Base-by-base conservation (phyloP, 768 basidiomycete species). In the Royoungia palumana region DNA sequence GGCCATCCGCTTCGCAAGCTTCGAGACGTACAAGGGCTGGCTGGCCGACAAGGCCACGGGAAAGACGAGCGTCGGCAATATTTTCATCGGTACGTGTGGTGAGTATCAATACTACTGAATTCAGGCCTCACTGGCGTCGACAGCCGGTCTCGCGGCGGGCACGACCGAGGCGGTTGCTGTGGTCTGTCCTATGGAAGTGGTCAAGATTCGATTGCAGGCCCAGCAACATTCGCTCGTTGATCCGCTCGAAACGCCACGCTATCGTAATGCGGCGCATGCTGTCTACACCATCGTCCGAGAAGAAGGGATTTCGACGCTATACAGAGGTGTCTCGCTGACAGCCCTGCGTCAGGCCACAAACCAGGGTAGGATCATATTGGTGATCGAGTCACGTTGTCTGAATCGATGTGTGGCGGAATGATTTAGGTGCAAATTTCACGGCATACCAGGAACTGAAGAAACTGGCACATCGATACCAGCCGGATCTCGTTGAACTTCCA, bases 141-240 rank as follows among this genome's bases (percentile, higher is more conserved):
- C 60, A 94, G 94, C 95, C 60, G 96, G 96, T 54, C 75, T 99
- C 24, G 92, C 86, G 38, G 95, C 96, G 5, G 96, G 96, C 21
- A 86, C 86, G n/a, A 89, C 93, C 1, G 96, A 98, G 70, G 96
- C 94, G 2, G 81, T 99, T 16, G 76, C 83, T 14, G 92, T 99
- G 38, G 96, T 99, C 11, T 95, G 89, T 38, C 96, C 96, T 0
- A 98, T 99, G 96, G 96, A 99, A 66, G 96, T 98, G 17, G 90
- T 99, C 65, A 98, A 98, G 77, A 98, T 99, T 64, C 82, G 96
- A 22, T 72, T 99, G 60, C 96, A 99, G 70, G 95, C 96, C 4
- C 96, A 99, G 63, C 87, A 89, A 63, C 96, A 98, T 69, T 98
- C 95, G 19, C 76, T 99, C 41, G 91, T 94, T 7, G 96, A 99